Base-by-base conservation (phyloP, 352 stramenopile genomes). In the Nannochloropsis limnetica region DNA sequence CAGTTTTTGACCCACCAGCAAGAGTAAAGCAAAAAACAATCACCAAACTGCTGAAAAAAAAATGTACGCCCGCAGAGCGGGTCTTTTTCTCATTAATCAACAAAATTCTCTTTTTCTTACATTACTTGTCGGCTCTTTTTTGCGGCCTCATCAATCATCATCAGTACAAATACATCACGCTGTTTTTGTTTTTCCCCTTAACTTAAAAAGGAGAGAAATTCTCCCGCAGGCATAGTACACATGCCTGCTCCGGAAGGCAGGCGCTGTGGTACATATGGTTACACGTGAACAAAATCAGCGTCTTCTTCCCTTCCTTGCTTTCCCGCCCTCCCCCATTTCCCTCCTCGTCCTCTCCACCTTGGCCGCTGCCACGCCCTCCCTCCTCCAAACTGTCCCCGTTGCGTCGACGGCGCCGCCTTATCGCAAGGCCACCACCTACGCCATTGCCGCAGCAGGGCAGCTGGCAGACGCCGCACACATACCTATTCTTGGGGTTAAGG, bases 201-300 rank as follows among this genome's bases (percentile, higher is more conserved):
- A n/a, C n/a, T n/a, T n/a, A 74, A 74, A 74, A 29, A 29, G 61
- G 61, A 20, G 61, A 29, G 61, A 74, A 74, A 74, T 74, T 74
- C 25, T 27, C 61, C 25, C 61, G n/a, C 61, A 74, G 61, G 20
- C 61, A 74, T 31, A 74, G 3, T 20, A 74, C 61, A 27, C 61
- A 74, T 2, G 61, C 61, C 61, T 74, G n/a, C 25, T 74, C 61
- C 11, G n/a, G 61, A 31, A 74, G 61, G 11, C 61, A 74, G 15
- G 25, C n/a, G 25, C n/a, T 31, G 61, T 74, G 61, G 25, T 31
- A 74, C 25, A 29, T 29, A 29, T 74, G 61, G 20, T 29, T 29
- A 29, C 61, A 74, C 22, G 61, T 74, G 61, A 74, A 74, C n/a
- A 74, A 74, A 74, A 74, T 29, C 2, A 74, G n/a, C 61, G 61